Percentiles rank a stretch among this genome's conserved stretches.
Evolutionary conservation across 1,284 basidiomycete species (phyloP).

Genomic region (Tilletia caries): DNA sequence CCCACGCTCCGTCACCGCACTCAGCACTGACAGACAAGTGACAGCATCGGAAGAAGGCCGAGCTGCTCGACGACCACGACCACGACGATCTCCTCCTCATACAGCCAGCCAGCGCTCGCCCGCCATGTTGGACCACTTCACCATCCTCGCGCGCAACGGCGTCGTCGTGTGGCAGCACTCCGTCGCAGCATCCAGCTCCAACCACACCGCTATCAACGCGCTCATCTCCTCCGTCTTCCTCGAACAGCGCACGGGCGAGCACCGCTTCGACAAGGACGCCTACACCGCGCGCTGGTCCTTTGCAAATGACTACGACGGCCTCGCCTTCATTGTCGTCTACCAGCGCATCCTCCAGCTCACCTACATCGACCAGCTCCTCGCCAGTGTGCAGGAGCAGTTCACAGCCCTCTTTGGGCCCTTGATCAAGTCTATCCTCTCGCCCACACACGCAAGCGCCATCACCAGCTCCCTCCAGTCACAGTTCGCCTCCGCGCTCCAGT

Average conservation of each 20-base stretch:
- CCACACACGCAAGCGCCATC: slow-evolving; percentile 41
- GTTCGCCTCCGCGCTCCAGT: slow-evolving; percentile 68
- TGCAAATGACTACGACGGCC: slow-evolving; percentile 34
- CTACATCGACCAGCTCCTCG: slow-evolving; percentile 78
- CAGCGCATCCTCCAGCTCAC: slow-evolving; percentile 92
- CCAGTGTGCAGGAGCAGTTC: slow-evolving; percentile 37
- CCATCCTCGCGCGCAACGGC: slow-evolving; percentile 25
- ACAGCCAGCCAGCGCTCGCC: not conserved
- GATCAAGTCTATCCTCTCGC: slow-evolving; percentile 16
- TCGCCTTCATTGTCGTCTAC: slow-evolving; percentile 72
- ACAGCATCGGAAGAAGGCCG: too few relatives aligned
- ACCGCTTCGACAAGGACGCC: slow-evolving; percentile 43
- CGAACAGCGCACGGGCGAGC: slow-evolving; percentile 42
- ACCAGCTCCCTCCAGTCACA: slow-evolving; percentile 57
- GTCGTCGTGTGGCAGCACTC: slow-evolving; percentile 47
- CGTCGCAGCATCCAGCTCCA: slow-evolving; percentile 35
- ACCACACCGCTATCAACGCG: slow-evolving; percentile 37
- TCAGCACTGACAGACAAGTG: too few relatives aligned
- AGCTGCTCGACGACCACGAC: not conserved
- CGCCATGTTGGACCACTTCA: slow-evolving; percentile 13
- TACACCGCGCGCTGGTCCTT: slow-evolving; percentile 48
- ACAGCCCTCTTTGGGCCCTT: slow-evolving; percentile 39
- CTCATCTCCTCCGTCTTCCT: slow-evolving; percentile 48
- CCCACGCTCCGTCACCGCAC: too few relatives aligned
- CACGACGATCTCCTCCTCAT: too few relatives aligned